Conservation (phyloP, 129 eudicot species). For the Pittosporum tobira region DNA sequence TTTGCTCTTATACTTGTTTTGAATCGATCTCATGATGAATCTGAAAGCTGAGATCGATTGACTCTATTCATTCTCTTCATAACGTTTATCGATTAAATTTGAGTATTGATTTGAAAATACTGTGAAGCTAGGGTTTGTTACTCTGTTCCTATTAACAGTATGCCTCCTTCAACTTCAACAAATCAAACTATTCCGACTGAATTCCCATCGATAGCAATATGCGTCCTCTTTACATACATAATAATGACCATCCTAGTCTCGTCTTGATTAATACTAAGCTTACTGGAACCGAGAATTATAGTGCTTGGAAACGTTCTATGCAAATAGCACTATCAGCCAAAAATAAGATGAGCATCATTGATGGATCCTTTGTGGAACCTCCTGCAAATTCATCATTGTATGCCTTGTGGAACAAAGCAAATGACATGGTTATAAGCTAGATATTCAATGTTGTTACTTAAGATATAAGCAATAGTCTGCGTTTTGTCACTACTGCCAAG, state of each 20-base stretch:
- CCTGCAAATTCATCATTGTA: background rate
- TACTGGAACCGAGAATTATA: background rate
- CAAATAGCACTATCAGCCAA: too few relatives aligned
- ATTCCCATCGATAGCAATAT: background rate
- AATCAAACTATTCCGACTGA: too few relatives aligned
- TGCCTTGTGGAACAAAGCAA: background rate
- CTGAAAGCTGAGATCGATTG: too few relatives aligned
- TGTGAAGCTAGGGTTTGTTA: too few relatives aligned
- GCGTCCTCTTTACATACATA: background rate
- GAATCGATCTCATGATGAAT: too few relatives aligned
- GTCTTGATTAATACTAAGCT: background rate
- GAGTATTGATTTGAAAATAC: too few relatives aligned
- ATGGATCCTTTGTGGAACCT: background rate
- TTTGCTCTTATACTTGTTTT: too few relatives aligned
- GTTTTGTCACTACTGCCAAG: background rate
- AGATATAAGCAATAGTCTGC: background rate
- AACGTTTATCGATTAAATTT: too few relatives aligned
- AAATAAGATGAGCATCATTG: background rate
- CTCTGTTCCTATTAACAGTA: too few relatives aligned
- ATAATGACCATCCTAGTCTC: background rate
- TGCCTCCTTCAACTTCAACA: too few relatives aligned
- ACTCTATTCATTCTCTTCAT: too few relatives aligned
- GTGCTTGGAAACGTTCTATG: background rate
- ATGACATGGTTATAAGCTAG: slow-evolving; percentile 7
- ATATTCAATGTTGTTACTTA: background rate